Base-by-base conservation (phyloP, 2,329 filamentous ascomycete genomes). In the Penicillium sp. region DNA sequence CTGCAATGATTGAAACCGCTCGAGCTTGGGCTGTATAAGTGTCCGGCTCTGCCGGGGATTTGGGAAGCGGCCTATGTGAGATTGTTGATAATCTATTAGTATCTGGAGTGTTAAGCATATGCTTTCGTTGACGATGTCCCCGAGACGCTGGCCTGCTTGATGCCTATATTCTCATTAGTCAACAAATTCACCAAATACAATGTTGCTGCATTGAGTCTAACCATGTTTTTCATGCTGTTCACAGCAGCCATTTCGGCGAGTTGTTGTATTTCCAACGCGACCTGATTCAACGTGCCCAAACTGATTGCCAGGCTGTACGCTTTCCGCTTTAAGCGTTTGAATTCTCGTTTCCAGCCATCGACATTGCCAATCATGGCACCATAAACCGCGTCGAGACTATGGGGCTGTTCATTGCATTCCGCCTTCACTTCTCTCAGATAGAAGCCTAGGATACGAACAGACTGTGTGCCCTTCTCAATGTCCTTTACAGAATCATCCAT, bases 281-380 rank as follows among this genome's bases (percentile, higher is more conserved):
- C 89, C 52, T 83, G 85, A 61, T 85, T 85, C 20, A 97, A 82
- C 70, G 88, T 85, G 40, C 85, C 82, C 42, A 96, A 80, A 28
- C 87, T 78, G 6, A 84, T 81, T 30, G 87, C 88, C 24, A 97
- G 78, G 46, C 83, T 81, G 60, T 87, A 83, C 14, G 87, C 86
- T 66, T 88, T 90, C 21, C 82, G 82, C 68, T 91, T 86, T 58
- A 97, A 79, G 55, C 88, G 87, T 54, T 85, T 81, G 66, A 96
- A 87, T 6, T 91, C 91, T 56, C 86, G 85, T 57, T 87, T 84
- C 93, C 93, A 97, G 45, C 92, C 91, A 61, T 95, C 89, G 8
- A 91, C 87, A 64, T 97, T 97, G 33, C 90, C 90, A 66, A 89
- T 88, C 92, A 97, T 97, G 38, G 92, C 91, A 42, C 87, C 83